Percentiles rank a stretch among this genome's conserved stretches.
Evolutionary conservation across 2,329 filamentous ascomycete species (phyloP).

Genomic region (Dactylellina parvicollis): DNA sequence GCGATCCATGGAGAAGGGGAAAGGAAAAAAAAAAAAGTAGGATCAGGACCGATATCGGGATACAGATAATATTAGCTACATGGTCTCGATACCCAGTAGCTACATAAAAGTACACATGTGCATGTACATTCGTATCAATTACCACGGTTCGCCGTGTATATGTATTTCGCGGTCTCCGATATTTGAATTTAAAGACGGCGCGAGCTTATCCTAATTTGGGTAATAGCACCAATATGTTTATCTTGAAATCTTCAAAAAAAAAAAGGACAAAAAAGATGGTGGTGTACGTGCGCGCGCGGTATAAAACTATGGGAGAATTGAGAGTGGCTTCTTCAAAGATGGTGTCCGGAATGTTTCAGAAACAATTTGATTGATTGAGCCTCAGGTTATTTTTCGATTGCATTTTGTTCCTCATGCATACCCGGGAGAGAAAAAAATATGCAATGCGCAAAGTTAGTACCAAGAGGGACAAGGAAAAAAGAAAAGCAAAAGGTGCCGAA

Average conservation of each 20-base stretch:
- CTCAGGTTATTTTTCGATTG: conserved; percentile 32
- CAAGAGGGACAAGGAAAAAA: conserved; percentile 2
- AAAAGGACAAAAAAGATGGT: conserved; percentile 1
- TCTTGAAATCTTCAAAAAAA: background rate
- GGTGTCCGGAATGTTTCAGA: conserved; percentile 52
- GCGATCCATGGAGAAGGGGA: too few species aligned
- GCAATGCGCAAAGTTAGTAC: background rate
- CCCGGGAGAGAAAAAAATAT: background rate
- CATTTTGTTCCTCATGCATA: conserved; percentile 24
- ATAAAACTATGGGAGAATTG: background rate
- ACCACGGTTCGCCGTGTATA: too few species aligned
- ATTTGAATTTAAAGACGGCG: background rate
- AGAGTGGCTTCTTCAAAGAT: conserved; percentile 9
- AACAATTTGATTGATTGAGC: conserved; percentile 37
- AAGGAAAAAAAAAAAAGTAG: background rate
- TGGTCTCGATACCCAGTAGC: too few species aligned
- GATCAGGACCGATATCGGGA: background rate
- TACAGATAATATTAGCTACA: background rate
- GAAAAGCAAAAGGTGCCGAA: conserved; percentile 5
- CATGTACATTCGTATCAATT: too few species aligned
- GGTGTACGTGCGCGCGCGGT: background rate
- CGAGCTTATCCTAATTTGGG: conserved; percentile 27
- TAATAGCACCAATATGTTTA: background rate
- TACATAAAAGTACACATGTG: too few species aligned
- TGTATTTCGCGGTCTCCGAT: too few species aligned